These are phyloP conservation scores for Phlyctochytrium planicorne DNA, from an alignment of 192 early-diverging fungal genomes.

Conservation along the genomic window DNA sequence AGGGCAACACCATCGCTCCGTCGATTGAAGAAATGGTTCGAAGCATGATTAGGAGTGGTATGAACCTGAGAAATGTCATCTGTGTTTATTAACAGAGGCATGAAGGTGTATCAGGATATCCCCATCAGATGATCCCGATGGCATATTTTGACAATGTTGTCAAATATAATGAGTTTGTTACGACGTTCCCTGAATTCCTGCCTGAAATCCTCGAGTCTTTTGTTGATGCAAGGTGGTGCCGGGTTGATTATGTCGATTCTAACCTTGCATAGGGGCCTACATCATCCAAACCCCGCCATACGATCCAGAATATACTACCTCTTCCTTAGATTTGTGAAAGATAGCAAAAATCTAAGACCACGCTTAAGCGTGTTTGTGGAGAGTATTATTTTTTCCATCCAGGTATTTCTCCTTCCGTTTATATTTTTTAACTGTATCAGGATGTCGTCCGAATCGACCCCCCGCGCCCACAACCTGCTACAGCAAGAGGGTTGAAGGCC, in stretches of 20 bases:
- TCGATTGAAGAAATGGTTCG: conserved; percentile 60
- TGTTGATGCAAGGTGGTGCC: conserved; percentile 65
- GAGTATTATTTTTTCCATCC: conserved; percentile 31
- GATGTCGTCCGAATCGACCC: conserved; percentile 71
- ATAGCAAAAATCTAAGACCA: conserved; percentile 28
- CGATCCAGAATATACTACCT: conserved; percentile 83
- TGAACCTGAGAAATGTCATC: conserved; percentile 25
- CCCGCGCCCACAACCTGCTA: conserved; percentile 44
- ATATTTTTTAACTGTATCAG: conserved; percentile 14
- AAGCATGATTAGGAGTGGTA: conserved; percentile 65
- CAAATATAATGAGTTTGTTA: conserved; percentile 71
- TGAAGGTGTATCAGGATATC: conserved; percentile 66
- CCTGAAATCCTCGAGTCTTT: conserved; percentile 71
- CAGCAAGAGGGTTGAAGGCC: conserved; percentile 41
- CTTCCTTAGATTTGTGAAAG: conserved; percentile 83
- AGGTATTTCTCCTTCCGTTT: conserved; percentile 26
- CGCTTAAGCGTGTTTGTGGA: conserved; percentile 13
- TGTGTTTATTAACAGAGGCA: conserved; percentile 36
- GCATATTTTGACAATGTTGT: conserved; percentile 74
- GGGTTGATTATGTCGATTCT: too few species aligned
- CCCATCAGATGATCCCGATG: conserved; percentile 70
- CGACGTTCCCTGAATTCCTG: conserved; percentile 51
- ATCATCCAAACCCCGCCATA: conserved; percentile 67
- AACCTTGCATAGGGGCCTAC: conserved; percentile 70
- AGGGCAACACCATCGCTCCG: conserved; percentile 63